Evolutionary conservation across 192 early-diverging fungal species (phyloP).

Genomic region (Thamnidium elegans): DNA sequence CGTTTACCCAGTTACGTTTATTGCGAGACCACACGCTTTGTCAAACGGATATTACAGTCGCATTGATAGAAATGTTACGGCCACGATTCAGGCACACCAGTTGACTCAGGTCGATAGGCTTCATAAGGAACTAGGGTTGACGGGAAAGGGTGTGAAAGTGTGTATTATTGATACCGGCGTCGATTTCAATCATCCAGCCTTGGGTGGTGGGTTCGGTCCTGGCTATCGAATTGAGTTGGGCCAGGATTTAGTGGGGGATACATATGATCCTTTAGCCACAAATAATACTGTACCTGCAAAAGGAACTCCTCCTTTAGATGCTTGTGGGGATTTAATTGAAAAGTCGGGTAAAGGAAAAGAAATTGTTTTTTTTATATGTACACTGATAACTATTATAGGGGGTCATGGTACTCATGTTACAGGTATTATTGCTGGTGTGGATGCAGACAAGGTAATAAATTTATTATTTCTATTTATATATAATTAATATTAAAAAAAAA

Average conservation of each 20-base stretch:
- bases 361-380: not conserved
- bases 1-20: conserved; percentile 20
- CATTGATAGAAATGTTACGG: not conserved
- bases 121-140: conserved; percentile 46
- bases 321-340: conserved; percentile 34
- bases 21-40: conserved; percentile 15
- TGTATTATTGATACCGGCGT: conserved; percentile 27
- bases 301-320: conserved; percentile 45
- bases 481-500: conserved; percentile 14
- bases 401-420: conserved; percentile 73
- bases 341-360: conserved; percentile 8
- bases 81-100: conserved; percentile 28
- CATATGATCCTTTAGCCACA: conserved; percentile 15
- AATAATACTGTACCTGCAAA: conserved; percentile 11
- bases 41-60: conserved; percentile 8
- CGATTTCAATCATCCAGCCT: conserved; percentile 62
- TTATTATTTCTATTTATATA: not conserved
- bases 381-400: not conserved
- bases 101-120: conserved; percentile 51
- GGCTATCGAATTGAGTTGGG: conserved; percentile 59
- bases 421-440: conserved; percentile 55
- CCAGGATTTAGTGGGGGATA: conserved; percentile 57
- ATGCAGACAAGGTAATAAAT: conserved; percentile 24
- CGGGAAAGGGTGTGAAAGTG: conserved; percentile 57
- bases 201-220: conserved; percentile 61